Base-by-base conservation (phyloP, 176 grass and related monocot species). In the Avena insularis region DNA sequence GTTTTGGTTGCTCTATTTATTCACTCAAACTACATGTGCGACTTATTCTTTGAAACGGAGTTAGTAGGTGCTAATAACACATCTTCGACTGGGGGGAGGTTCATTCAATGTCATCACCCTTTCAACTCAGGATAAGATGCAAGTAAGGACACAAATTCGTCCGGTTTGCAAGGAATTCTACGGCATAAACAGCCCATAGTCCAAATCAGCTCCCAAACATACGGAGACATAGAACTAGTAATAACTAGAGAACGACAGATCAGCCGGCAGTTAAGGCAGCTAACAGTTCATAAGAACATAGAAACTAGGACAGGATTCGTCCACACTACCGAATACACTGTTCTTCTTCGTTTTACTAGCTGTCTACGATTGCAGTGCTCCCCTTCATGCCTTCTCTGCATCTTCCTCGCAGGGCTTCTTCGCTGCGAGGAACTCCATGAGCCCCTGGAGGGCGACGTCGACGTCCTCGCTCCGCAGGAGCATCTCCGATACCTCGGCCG, bases 401-500 rank as follows among this genome's bases (percentile, higher is more conserved):
- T 75, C 46, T 75, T 75, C 6, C 2, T 27, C 46, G 0, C 46
- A n/a, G 21, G 27, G 71, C 6, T 75, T 50, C 71, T 51, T 76
- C 6, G 13, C 23, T 2, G 46, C 53, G 72, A 87, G 68, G 7
- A 82, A 81, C 79, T 75, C 60, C 0, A 7, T 3, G 1, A 75
- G 29, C 0, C 79, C 57, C 20, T 21, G 47, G 58, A 87, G 45
- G 45, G 86, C 86, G 9, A 43, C 10, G 68, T 46, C 57, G 31
- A 6, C 68, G 31, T 87, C 67, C 43, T 81, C 66, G 8, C 31
- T 63, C 27, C 85, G 38, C 1, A 87, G 85, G 55, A 87, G 54
- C 85, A 87, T 87, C 85, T 87, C 85, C 0, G 78, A 81, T 78
- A 87, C 67, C 40, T 62, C 67, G 55, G 55, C 78, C 27, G 78